phyloP scores from a whole-genome alignment of 2,329 filamentous ascomycete species.

The Fusarium oligoseptatum region DNA sequence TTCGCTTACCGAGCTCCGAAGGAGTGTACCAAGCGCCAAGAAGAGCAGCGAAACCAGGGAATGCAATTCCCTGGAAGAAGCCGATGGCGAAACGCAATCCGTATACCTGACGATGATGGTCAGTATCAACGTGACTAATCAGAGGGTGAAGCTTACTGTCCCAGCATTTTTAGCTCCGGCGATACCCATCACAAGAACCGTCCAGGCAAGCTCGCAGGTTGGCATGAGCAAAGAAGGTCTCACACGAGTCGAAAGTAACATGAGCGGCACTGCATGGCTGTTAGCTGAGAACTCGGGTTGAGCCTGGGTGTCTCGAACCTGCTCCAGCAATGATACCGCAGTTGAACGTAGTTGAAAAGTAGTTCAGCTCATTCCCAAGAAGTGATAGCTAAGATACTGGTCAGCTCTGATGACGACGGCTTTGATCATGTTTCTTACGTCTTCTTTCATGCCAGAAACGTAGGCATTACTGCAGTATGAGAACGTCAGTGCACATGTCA shows the following conservation, averaged over 20 bases:
- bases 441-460: conserved; percentile 31
- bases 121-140: background rate
- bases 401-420: background rate
- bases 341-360: conserved; percentile 26
- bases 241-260: conserved; percentile 24
- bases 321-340: conserved; percentile 27
- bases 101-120: conserved; percentile 31
- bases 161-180: conserved; percentile 43
- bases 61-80: conserved; percentile 47
- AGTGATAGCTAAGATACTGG: conserved; percentile 10
- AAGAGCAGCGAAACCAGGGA: conserved; percentile 44
- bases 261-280: conserved; percentile 8
- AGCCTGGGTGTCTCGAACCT: conserved; percentile 1
- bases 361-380: conserved; percentile 27
- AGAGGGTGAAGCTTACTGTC: conserved; percentile 10
- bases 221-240: conserved; percentile 51
- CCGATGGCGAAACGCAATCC: conserved; percentile 50
- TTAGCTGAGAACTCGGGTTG: background rate
- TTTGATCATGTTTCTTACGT: background rate
- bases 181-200: conserved; percentile 43
- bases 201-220: conserved; percentile 45
- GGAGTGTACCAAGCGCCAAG: conserved; percentile 50
- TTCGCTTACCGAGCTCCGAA: conserved; percentile 47
- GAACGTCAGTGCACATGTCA: background rate
- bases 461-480: conserved; percentile 16